Evolutionary conservation across 2,329 filamentous ascomycete genomes (phyloP), one percentile per base, ranked within the genome.

Genomic region (Trichoderma lentiforme): DNA sequence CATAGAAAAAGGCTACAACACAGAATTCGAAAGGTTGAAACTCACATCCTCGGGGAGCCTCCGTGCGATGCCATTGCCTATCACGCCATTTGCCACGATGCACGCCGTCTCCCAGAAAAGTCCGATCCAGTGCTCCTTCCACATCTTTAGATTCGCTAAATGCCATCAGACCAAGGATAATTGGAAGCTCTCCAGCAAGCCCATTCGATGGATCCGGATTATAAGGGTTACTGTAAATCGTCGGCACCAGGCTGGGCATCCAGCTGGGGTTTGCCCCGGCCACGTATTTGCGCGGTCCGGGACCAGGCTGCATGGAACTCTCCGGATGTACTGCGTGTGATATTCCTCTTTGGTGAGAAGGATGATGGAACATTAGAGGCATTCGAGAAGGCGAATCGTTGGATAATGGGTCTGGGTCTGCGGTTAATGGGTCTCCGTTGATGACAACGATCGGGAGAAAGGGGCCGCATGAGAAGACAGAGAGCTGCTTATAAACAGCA

Each of bases 121-220:
- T 74, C 1, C 39, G 61, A 7, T 76, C 61, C 14, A 70, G 15
- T 5, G 6, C 32, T 1, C 1, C 26, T 24, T 43, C 18, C 32
- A 6, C 1, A 3, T 7, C n/a, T n/a, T 0, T 21, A 2, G 74
- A 5, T 6, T 76, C 70, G 72, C 71, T 73, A 51, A 84, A 79
- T 1, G 81, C 82, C 80, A 84, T 83, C n/a, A 84, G 73, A 1
- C 79, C 83, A 4, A 84, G 74, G 12, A 84, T 74, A 7, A 83
- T 79, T 4, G 78, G 74, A 14, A 84, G 67, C n/a, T 82, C 78
- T 18, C 83, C 83, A 1, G 79, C 77, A 1, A 84, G 78, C 0
- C 83, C 82, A 0, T 6, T 21, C 0, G 83, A 83, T 0, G 6
- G 58, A 3, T 64, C 75, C 1, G 71, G 9, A 6, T 43, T 11